Evolutionary conservation across 108 stramenopile species (phyloP), one percentile per base, ranked within the genome.

Genomic region (Fistulifera pelliculosa): DNA sequence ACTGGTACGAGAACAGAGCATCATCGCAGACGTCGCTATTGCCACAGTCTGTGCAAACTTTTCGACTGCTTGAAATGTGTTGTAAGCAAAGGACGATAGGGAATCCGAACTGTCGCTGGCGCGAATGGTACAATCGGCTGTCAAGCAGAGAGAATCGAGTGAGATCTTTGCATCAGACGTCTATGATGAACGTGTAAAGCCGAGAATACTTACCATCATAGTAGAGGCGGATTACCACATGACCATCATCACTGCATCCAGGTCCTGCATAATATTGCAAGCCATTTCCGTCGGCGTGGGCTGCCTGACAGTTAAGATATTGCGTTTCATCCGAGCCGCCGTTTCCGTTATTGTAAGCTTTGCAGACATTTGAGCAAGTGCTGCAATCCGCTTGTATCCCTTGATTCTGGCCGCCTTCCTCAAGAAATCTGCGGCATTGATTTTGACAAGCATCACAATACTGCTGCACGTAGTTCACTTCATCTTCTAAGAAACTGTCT

Each of bases 41-140:
- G 27, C 39, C 41, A 41, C 79, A 75, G 61, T 61, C 61, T 0
- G 66, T 31, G 49, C 75, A 76, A 31, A 48, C 60, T 10, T 66
- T 60, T 69, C 48, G 0, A 80, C 44, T 16, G 64, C 52, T 10
- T 55, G 38, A 43, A 76, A 76, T 31, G 64, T 73, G 42, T 60
- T 47, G 38, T 73, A 75, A 22, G 65, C 47, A 27, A 80, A 70
- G 3, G 47, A 28, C 19, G 62, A 54, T 17, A 21, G 19, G 21
- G 6, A 18, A 10, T 16, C 55, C 58, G 14, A 56, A 48, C 24
- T 71, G 42, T 21, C 41, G 38, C 27, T 52, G 13, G 70, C 60
- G 62, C 77, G 77, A 49, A 81, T 57, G 23, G 69, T 64, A 42
- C 80, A 81, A 17, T 81, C 80, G 1, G 75, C 49, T 50, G 4